Evolutionary conservation across 2,329 filamentous ascomycete genomes (phyloP).

Genomic region (Cytospora piceae): DNA sequence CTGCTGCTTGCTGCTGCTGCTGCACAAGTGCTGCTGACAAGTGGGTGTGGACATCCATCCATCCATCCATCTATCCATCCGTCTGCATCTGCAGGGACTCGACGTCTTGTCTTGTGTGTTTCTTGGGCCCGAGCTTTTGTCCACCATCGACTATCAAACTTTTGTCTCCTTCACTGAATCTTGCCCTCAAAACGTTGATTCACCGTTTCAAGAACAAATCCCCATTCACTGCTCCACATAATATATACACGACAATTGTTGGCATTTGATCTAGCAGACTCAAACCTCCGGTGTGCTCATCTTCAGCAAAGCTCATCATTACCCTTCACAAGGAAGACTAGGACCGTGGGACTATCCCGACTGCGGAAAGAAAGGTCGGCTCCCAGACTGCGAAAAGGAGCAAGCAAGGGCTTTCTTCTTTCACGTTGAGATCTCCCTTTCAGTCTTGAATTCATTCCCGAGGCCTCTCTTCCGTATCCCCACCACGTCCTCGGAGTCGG

Average conservation of each 20-base stretch:
- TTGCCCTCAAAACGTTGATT: neutral
- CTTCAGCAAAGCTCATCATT: neutral
- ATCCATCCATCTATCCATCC: neutral
- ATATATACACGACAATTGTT: neutral
- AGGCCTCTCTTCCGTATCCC: neutral
- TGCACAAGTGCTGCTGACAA: neutral
- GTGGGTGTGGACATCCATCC: neutral
- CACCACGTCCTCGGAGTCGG: neutral
- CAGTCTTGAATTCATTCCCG: neutral
- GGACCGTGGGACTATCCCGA: neutral
- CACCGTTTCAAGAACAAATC: neutral
- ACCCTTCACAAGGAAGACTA: neutral
- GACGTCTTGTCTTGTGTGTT: neutral
- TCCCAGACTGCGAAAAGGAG: neutral
- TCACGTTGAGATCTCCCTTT: neutral
- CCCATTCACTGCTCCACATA: neutral
- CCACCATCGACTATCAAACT: neutral
- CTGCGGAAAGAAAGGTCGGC: neutral
- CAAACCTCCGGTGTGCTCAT: neutral
- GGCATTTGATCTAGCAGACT: neutral
- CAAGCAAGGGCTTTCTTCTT: constrained; percentile 1
- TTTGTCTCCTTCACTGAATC: neutral
- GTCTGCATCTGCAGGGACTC: constrained; percentile 1
- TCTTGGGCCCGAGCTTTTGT: neutral
- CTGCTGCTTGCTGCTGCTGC: neutral